These are phyloP conservation scores for Lactifluus hygrophoroides DNA, from an alignment of 768 basidiomycete genomes.

Conservation along the genomic window DNA sequence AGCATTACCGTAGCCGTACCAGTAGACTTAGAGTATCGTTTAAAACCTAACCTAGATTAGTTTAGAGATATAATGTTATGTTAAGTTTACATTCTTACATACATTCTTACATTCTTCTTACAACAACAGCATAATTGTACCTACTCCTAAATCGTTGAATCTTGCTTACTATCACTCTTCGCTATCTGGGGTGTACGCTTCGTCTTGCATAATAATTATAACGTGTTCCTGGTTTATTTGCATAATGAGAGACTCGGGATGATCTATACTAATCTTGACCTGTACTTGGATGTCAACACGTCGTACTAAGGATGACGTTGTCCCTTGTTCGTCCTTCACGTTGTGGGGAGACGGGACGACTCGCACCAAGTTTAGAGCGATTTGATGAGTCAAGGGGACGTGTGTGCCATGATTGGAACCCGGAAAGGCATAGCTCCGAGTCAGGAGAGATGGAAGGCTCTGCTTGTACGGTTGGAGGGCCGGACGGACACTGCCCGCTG, in stretches of 20 bases:
- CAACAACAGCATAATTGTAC: not conserved
- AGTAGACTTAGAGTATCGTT: not conserved
- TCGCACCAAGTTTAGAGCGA: constrained; percentile 9
- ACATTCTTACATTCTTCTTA: not conserved
- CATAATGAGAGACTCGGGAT: constrained; percentile 10
- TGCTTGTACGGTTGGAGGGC: constrained; percentile 37
- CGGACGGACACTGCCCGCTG: constrained; percentile 17
- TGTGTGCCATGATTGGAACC: not conserved
- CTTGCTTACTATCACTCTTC: not conserved
- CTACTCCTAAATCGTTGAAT: not conserved
- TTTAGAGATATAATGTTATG: not conserved
- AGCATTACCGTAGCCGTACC: constrained; percentile 1
- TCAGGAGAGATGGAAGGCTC: constrained; percentile 34
- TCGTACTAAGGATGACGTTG: not conserved
- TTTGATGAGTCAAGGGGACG: constrained; percentile 14
- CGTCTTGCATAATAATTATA: not conserved
- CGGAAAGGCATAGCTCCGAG: not conserved
- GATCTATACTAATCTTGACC: constrained; percentile 5
- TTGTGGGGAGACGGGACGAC: not conserved
- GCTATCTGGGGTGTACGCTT: not conserved
- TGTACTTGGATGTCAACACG: constrained; percentile 6
- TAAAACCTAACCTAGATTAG: not conserved
- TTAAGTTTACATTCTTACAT: constrained; percentile 4
- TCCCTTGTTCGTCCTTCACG: not conserved
- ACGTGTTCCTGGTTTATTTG: constrained; percentile 8